Base-by-base conservation (phyloP, 176 grass and related monocot genomes). In the Ananas comosus region DNA sequence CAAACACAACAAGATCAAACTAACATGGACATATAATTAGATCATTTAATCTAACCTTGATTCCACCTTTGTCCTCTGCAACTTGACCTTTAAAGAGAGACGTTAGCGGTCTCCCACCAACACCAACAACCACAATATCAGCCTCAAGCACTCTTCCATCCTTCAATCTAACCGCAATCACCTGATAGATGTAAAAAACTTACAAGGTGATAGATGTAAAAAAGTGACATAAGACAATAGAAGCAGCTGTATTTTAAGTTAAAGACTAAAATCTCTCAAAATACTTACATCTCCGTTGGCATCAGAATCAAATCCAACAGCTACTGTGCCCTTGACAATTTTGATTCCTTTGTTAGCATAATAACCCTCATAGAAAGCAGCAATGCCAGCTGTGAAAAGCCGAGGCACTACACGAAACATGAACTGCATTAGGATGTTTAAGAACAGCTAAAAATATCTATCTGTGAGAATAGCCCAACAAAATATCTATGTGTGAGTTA, bases 41-140 rank as follows among this genome's bases (percentile, higher is more conserved):
- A 52, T 66, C 10, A 53, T n/a, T 29, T 64, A 19, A 64, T 48
- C 64, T 74, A 72, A 96, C 93, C 93, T 96, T 92, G 73, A 96
- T 96, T 92, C 93, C 93, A 71, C 93, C 89, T 80, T 92, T 96
- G 53, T 96, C 93, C 75, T 96, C 93, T 1, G 47, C 73, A 74
- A 96, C 53, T 81, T 96, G 93, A 49, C 89, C 93, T 78, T 96
- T 96, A 66, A 96, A 92, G 22, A 96, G 79, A 67, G 63, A 74
- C 66, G 74, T 90, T 67, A 96, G 80, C 1, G 93, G 89, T 77
- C 86, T 87, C 22, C 61, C 89, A 50, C 93, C 93, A 77, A 96
- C 93, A 81, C 93, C 93, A 6, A 96, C 93, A 77, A 96, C 73
- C 67, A 92, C 93, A 79, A 96, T 81, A 75, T 96, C 89, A 27